Evolutionary conservation across 2,329 filamentous ascomycete genomes (phyloP), one percentile per base, ranked within the genome.

Genomic region (Colletotrichum sp.): DNA sequence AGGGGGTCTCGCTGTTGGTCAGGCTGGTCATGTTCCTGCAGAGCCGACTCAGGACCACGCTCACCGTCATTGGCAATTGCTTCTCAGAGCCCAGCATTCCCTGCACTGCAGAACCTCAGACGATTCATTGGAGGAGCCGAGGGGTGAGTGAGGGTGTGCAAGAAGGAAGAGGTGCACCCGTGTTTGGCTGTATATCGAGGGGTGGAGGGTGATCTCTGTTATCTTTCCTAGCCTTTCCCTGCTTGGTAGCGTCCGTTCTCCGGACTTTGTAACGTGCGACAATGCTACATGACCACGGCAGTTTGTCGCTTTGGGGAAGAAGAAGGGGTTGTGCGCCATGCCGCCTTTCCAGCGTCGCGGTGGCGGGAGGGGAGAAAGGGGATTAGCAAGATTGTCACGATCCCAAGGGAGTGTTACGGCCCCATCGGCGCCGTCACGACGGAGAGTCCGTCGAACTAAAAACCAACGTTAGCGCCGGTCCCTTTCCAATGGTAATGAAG

Each of bases 51-150:
- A 72, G 62, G 64, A 57, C 36, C 55, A 59, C 8, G 32, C 13
- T 26, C 34, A 59, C 32, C 30, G 39, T 63, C 24, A 60, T 69
- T 70, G 64, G 69, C 28, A 72, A 34, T 73, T 21, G 28, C 64
- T 32, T 9, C 15, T 34, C 16, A 36, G 36, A 63, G 64, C 67
- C 69, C 32, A 64, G 72, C 64, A 64, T 73, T 49, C 64, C 44
- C 36, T 67, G 57, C 55, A n/a, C 8, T 59, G 57, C 30, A 62
- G 44, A 68, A 72, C 64, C 73, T 76, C 73, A 72, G 73, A 76
- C 73, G 73, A 76, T 69, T 76, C 64, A 52, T 63, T 49, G 36
- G 55, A 32, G 15, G 24, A 10, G 66, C 26, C 16, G 60, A 21
- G 60, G 34, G 62, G 32, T 21, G 60, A 24, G 21, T 18, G 60